A percentile compares a stretch with the other conserved stretches of the same genome.
phyloP scores from a whole-genome alignment of 495 filamentous ascomycete species.

The Usnea hakonensis region DNA sequence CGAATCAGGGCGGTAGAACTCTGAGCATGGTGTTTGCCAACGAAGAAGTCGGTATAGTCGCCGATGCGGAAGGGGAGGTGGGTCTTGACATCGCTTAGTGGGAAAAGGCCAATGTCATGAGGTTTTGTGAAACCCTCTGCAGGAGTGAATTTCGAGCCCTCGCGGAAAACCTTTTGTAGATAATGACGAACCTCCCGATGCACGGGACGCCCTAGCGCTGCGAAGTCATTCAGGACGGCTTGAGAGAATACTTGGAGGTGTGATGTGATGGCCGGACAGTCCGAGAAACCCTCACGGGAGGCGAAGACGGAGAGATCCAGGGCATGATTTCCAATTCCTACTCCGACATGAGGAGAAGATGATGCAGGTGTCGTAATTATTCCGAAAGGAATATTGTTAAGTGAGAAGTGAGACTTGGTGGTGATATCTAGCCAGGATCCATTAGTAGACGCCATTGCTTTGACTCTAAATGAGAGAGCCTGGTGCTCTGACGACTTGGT shows the following conservation, averaged over 20 bases:
- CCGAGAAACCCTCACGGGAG: constrained; percentile 49
- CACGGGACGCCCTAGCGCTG: constrained; percentile 61
- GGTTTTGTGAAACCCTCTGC: constrained; percentile 44
- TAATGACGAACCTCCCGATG: constrained; percentile 66
- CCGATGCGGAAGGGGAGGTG: constrained; percentile 82
- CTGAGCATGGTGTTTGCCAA: constrained; percentile 81
- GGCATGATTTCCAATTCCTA: constrained; percentile 69
- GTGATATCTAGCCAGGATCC: constrained; percentile 61
- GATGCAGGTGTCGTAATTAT: constrained; percentile 60
- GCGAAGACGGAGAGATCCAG: constrained; percentile 68
- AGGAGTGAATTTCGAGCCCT: constrained; percentile 48
- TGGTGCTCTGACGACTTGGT: neutral
- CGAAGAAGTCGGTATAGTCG: constrained; percentile 98
- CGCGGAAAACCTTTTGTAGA: constrained; percentile 62
- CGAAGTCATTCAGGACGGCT: constrained; percentile 74
- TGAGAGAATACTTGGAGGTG: constrained; percentile 58
- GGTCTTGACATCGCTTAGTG: constrained; percentile 52
- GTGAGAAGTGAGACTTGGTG: constrained; percentile 63
- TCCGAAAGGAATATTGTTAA: constrained; percentile 89
- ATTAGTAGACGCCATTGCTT: constrained; percentile 46
- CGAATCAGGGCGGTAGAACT: constrained; percentile 76
- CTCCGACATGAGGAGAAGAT: constrained; percentile 54
- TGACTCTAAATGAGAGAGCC: neutral
- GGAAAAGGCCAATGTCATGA: constrained; percentile 44
- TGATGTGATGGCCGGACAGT: constrained; percentile 49